These are phyloP conservation scores for Coccinonectria pachysandricola DNA, from an alignment of 2,329 filamentous ascomycete species.

Conservation along the genomic window DNA sequence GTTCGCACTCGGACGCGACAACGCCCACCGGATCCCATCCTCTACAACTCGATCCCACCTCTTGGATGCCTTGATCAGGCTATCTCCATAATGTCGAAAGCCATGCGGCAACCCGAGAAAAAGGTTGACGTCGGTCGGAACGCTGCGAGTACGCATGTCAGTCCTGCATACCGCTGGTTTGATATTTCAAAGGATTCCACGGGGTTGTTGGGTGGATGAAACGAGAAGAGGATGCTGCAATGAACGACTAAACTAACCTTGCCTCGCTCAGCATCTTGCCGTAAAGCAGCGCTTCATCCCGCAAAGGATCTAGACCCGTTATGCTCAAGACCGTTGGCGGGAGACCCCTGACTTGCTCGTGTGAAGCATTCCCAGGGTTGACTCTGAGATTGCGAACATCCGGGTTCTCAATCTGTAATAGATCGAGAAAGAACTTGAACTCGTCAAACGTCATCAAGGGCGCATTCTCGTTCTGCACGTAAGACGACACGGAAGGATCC, in stretches of 20 bases:
- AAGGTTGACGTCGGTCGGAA: slow-evolving; percentile 36
- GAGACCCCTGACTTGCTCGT: slow-evolving; percentile 27
- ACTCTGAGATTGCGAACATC: slow-evolving; percentile 24
- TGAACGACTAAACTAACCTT: slow-evolving; percentile 25
- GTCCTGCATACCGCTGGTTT: too few relatives aligned
- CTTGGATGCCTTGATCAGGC: slow-evolving; percentile 24
- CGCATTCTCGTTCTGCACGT: slow-evolving; percentile 34
- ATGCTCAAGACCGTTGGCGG: slow-evolving; percentile 35
- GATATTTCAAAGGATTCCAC: too few relatives aligned
- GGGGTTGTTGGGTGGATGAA: too few relatives aligned
- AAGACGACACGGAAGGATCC: slow-evolving; percentile 31
- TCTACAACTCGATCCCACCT: slow-evolving; percentile 34
- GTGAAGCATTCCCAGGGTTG: slow-evolving; percentile 26
- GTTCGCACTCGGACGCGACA: slow-evolving; percentile 23
- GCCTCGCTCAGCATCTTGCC: slow-evolving; percentile 32
- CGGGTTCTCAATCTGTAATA: slow-evolving; percentile 16
- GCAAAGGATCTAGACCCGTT: slow-evolving; percentile 34
- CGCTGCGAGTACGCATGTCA: slow-evolving; percentile 19
- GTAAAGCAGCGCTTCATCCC: slow-evolving; percentile 40
- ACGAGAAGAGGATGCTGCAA: too few relatives aligned
- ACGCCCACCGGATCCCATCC: slow-evolving; percentile 32
- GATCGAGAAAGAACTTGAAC: slow-evolving; percentile 11
- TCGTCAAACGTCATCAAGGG: slow-evolving; percentile 33
- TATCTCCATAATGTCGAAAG: slow-evolving; percentile 30
- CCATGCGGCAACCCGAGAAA: slow-evolving; percentile 45